Conservation (phyloP, 2,329 filamentous ascomycete genomes). For the Arachnopeziza araneosa region DNA sequence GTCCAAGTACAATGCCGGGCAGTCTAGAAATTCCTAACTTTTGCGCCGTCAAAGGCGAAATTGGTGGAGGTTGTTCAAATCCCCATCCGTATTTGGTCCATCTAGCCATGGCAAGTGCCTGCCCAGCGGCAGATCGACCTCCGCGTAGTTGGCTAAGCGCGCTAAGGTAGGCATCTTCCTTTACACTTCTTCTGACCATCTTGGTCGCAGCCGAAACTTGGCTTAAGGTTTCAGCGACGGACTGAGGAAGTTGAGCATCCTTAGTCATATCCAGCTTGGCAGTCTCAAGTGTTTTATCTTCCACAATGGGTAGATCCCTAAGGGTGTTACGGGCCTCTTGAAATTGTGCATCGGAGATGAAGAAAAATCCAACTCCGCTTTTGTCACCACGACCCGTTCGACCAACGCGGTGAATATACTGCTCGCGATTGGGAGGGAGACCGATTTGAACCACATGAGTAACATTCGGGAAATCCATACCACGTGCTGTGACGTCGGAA, state of each 20-base stretch:
- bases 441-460: slow-evolving; percentile 73
- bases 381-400: slow-evolving; percentile 73
- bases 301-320: slow-evolving; percentile 25
- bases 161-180: slow-evolving; percentile 25
- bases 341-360: slow-evolving; percentile 21
- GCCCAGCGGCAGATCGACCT: not conserved
- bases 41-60: slow-evolving; percentile 14
- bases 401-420: slow-evolving; percentile 72
- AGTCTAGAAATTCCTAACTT: slow-evolving; percentile 22
- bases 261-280: slow-evolving; percentile 30
- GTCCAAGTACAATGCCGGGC: slow-evolving; percentile 19
- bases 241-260: slow-evolving; percentile 29
- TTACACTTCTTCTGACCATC: slow-evolving; percentile 20
- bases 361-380: slow-evolving; percentile 54
- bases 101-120: slow-evolving; percentile 20
- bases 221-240: slow-evolving; percentile 22
- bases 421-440: slow-evolving; percentile 56
- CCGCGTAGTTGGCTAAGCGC: slow-evolving; percentile 11
- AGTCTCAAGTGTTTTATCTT: slow-evolving; percentile 22
- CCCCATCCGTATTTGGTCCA: slow-evolving; percentile 31
- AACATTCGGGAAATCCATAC: slow-evolving; percentile 79
- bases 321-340: slow-evolving; percentile 19
- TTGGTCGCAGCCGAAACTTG: slow-evolving; percentile 27
- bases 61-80: slow-evolving; percentile 26
- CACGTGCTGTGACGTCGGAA: slow-evolving; percentile 74